Evolutionary conservation across 495 filamentous ascomycete genomes (phyloP), one percentile per base, ranked within the genome.

Genomic region (Tuber indicum): DNA sequence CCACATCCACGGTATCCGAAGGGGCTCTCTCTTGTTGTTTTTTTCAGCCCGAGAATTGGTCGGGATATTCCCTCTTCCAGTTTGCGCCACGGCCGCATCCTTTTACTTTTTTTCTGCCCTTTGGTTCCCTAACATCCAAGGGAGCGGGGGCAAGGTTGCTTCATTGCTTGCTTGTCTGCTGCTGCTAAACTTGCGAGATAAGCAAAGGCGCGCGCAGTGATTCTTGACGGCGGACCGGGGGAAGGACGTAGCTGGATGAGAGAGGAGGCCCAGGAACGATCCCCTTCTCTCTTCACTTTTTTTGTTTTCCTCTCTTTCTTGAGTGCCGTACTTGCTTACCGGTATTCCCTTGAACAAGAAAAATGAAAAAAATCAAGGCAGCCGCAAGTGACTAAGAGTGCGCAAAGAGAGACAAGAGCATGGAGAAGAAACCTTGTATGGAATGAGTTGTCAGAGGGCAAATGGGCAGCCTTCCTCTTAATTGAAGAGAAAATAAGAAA

Each of bases 61-160:
- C 71, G 71, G 76, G 78, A 78, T 78, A 75, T 76, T 72, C 46
- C 58, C 58, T 72, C 77, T 80, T 73, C 75, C 74, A 73, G 77
- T 71, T 76, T 79, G 75, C 78, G 73, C 78, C 78, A 80, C 71
- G 71, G 52, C 70, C 78, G 58, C 58, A 32, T 66, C 52, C 52
- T 62, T 62, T 62, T 62, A 58, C 49, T 62, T 62, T 62, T 58
- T 58, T 58, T 66, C 16, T 66, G 58, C 58, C 58, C 58, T 66
- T 66, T 66, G 7, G 26, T 66, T 66, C 58, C 58, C n/a, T 66
- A 32, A 32, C 58, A 32, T 66, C 12, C 58, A 66, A 66, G n/a
- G 58, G 58, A 66, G 58, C 58, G 58, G 58, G 58, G 58, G 58
- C 12, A 66, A 66, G 58, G 58, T 32, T 32, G 26, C 58, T 66